Base-by-base conservation (phyloP, 305 asterid species). In the Fraxinus xanthoxyloides region DNA sequence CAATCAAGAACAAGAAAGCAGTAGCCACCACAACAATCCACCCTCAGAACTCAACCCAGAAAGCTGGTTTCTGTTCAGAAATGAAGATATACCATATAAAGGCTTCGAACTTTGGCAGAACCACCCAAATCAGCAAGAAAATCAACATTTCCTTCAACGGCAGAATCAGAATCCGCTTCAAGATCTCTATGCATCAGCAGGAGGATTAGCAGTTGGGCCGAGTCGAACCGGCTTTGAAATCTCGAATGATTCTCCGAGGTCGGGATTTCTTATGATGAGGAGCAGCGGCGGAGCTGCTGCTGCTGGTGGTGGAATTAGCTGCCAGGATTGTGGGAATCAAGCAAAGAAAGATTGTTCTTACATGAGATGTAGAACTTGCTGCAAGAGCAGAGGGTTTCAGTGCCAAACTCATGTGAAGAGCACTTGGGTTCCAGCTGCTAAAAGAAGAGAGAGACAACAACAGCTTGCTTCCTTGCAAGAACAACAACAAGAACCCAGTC, bases 401-500 rank as follows among this genome's bases (percentile, higher is more conserved):
- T 93, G 97, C 84, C 81, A 88, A 24, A 93, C 96, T 3, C 97
- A 93, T 79, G 90, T 93, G 2, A 93, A 89, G 84, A 90, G 95
- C 89, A 93, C 97, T 35, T 93, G 98, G 98, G 98, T 93, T 13
- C 98, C 98, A 0, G 98, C 98, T 0, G 90, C 97, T 0, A 91
- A 93, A 86, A 82, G 99, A 59, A 82, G 99, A 8, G 97, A 95
- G 81, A 76, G 97, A 65, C 97, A 91, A 78, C 94, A 92, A 12
- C 94, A 90, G 54, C 85, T 90, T 0, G 26, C 89, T 65, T 24
- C 89, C 24, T 48, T 86, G 61, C 97, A 90, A 77, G 85, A 86
- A 6, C 89, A 85, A n/a, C n/a, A n/a, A 5, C 82, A 80, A 7
- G 82, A 84, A 13, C n/a, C 59, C 2, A 46, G 5, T 63, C 43